Conservation (phyloP, 129 eudicot genomes). For the Lactuca sativa region DNA sequence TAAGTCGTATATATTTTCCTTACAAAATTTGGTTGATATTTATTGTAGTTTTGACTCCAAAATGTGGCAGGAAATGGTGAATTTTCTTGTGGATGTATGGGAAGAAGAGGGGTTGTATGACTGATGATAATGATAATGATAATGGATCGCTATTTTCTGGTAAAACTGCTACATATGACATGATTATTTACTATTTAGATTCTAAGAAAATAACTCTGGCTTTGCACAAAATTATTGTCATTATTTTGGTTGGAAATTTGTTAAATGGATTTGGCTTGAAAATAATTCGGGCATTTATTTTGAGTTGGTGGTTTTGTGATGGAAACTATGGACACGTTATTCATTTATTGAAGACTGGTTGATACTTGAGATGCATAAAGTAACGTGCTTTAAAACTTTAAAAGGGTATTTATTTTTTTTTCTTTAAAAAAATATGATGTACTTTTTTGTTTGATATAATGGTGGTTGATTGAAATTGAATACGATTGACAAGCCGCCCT, state of each 20-base stretch:
- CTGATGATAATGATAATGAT: constrained; percentile 25
- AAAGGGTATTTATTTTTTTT: too few species aligned
- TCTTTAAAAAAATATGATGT: background rate
- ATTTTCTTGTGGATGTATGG: constrained; percentile 85
- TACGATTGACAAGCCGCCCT: background rate
- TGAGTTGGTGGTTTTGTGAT: background rate
- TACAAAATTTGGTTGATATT: background rate
- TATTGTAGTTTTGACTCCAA: background rate
- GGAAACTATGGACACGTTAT: background rate
- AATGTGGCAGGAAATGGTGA: constrained; percentile 79
- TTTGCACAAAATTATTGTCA: background rate
- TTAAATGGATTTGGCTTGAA: constrained; percentile 13
- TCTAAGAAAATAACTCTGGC: constrained; percentile 12
- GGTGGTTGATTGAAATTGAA: background rate
- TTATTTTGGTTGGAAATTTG: constrained; percentile 7
- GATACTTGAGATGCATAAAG: background rate
- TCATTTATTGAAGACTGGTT: too few species aligned
- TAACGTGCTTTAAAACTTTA: background rate
- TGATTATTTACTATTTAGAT: constrained; percentile 22
- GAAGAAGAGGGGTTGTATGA: constrained; percentile 90
- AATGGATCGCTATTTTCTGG: constrained; percentile 16
- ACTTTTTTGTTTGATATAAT: background rate
- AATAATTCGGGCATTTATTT: constrained; percentile 1
- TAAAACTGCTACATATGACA: constrained; percentile 17
- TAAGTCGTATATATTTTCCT: constrained; percentile 27